These are phyloP conservation scores for Exophiala alcalophila DNA, from an alignment of 2,329 filamentous ascomycete genomes.

Conservation along the genomic window DNA sequence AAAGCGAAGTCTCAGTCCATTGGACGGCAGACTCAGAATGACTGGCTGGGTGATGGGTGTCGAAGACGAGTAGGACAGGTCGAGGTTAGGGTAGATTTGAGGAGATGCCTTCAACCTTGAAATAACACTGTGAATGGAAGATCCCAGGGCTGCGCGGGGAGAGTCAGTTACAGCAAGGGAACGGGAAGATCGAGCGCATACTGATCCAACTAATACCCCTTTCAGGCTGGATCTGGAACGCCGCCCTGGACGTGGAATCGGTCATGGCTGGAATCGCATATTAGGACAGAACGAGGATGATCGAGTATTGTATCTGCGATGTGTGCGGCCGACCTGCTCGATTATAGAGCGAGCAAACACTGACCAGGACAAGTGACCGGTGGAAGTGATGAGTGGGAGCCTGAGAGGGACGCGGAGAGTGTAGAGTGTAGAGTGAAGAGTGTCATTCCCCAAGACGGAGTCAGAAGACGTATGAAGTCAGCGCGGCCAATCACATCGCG, in stretches of 20 bases:
- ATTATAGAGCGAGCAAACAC: too few species aligned
- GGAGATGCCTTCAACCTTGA: constrained; percentile 86
- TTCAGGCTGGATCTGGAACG: constrained; percentile 63
- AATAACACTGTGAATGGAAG: constrained; percentile 85
- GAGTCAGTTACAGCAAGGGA: background rate
- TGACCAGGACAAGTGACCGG: background rate
- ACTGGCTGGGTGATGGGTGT: constrained; percentile 73
- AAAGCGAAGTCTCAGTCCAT: constrained; percentile 86
- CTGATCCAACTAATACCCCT: constrained; percentile 63
- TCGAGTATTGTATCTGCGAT: background rate
- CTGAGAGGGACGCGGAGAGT: too few species aligned
- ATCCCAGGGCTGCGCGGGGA: constrained; percentile 68
- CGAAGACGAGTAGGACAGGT: constrained; percentile 74
- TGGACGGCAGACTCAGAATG: constrained; percentile 71
- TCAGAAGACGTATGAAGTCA: background rate
- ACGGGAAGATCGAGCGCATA: constrained; percentile 33
- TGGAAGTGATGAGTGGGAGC: background rate
- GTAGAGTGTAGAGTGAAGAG: too few species aligned
- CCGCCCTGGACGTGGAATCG: constrained; percentile 13
- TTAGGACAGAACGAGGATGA: background rate
- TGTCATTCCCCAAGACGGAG: background rate
- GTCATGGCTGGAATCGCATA: constrained; percentile 20
- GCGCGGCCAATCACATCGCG: too few species aligned
- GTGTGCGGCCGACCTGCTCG: too few species aligned
- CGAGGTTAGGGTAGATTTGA: constrained; percentile 74